Evolutionary conservation across 2,329 filamentous ascomycete species (phyloP).

Genomic region (Chrysoporthe deuterocubensis): DNA sequence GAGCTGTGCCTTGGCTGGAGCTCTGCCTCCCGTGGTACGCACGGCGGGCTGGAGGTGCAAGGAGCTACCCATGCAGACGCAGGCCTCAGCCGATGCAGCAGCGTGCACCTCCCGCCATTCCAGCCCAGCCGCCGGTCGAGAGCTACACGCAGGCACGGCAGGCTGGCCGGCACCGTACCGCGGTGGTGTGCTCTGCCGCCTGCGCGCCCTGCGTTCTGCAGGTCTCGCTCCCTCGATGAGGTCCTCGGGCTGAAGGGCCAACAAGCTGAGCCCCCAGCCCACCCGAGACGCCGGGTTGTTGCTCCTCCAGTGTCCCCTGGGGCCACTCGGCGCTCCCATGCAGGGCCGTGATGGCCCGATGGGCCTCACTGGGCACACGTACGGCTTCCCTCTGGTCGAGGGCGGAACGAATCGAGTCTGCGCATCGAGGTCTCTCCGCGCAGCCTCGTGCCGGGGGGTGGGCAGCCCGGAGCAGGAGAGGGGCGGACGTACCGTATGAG

Average conservation of each 20-base stretch:
- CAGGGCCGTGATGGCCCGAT: background rate
- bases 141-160: background rate
- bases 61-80: slow-evolving; percentile 15
- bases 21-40: background rate
- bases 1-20: background rate
- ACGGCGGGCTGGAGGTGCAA: background rate
- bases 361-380: background rate
- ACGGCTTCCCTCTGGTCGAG: background rate
- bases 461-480: background rate
- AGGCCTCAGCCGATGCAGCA: slow-evolving; percentile 9
- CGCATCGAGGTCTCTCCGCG: background rate
- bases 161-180: background rate
- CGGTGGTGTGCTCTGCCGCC: slow-evolving; percentile 6
- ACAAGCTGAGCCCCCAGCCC: background rate
- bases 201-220: background rate
- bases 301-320: background rate
- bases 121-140: background rate
- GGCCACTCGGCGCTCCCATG: background rate
- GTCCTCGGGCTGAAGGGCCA: background rate
- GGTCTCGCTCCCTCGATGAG: slow-evolving; percentile 4
- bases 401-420: background rate
- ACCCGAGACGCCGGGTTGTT: background rate
- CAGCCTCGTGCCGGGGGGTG: background rate
- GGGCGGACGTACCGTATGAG: slow-evolving; percentile 1
- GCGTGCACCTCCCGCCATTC: background rate